Evolutionary conservation across 352 stramenopile species (phyloP), one percentile per base, ranked within the genome.

Genomic region (Phytophthora foliorum): DNA sequence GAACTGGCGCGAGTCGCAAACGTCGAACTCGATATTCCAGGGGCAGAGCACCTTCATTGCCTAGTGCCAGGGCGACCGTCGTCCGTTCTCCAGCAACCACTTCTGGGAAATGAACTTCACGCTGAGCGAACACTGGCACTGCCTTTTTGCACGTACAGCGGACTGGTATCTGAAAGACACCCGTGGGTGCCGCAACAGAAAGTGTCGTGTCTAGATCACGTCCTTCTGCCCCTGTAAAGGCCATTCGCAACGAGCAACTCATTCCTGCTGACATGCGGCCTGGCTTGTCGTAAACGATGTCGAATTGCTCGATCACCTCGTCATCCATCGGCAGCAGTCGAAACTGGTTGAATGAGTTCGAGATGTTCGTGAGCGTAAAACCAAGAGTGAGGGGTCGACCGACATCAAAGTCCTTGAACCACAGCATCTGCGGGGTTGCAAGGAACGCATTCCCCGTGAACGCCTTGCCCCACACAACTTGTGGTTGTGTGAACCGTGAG

Each of bases 351-450:
- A 98, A 98, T 0, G 90, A 97, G 41, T 96, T 91, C 0, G 90
- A 97, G 4, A 97, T 82, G 54, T 98, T 98, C 0, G 94, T 98
- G 31, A 98, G 74, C 6, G 82, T 91, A 31, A 97, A 89, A 8
- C 44, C 59, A 22, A 87, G 70, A 34, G 50, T 70, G 59, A 95
- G 81, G 3, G 86, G 71, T 39, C 69, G 67, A 16, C 87, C 88
- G 2, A 98, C 75, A 6, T 92, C 86, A 61, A 98, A 98, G 68
- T 98, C 94, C 24, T 94, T 91, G 60, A 98, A 98, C 75, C 91
- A 86, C 19, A 98, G 72, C 19, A 74, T 60, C 5, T 79, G 41
- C 6, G 94, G 94, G 36, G 95, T 90, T 5, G 85, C 64, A 0
- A 97, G 74, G 45, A 98, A 98, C 2, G 90, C 89, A 6, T 79